These are phyloP conservation scores for Pythium volutum DNA, from an alignment of 352 stramenopile species.

Conservation along the genomic window DNA sequence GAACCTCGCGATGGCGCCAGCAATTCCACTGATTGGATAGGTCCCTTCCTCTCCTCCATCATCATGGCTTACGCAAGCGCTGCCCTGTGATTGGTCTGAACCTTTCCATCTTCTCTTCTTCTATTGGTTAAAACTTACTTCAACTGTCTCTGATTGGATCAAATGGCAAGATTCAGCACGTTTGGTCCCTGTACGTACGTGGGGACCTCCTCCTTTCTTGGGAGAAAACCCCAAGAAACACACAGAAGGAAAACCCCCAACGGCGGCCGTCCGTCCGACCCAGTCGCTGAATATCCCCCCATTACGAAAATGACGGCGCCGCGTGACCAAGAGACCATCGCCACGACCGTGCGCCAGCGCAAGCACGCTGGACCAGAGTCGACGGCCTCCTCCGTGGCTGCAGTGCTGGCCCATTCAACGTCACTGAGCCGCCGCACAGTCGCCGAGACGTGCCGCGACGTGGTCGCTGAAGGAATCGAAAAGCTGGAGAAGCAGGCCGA, in stretches of 20 bases:
- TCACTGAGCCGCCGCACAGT: background rate
- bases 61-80: background rate
- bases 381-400: background rate
- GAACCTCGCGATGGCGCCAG: no score
- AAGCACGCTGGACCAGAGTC: background rate
- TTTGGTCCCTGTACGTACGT: background rate
- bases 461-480: background rate
- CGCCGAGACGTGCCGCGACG: background rate
- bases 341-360: slow-evolving; percentile 14
- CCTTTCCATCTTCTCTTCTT: background rate
- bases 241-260: background rate
- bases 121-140: background rate
- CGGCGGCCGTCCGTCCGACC: background rate
- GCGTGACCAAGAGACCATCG: background rate
- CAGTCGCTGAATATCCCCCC: background rate
- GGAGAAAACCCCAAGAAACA: background rate
- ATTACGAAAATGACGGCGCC: background rate
- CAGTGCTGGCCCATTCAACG: background rate
- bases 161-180: background rate
- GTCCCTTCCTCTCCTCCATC: background rate
- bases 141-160: background rate
- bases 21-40: background rate
- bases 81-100: background rate
- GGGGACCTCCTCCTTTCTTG: no score
- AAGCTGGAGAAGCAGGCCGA: background rate